Base-by-base conservation (phyloP, 257 asterid species). In the Linaria vulgaris region DNA sequence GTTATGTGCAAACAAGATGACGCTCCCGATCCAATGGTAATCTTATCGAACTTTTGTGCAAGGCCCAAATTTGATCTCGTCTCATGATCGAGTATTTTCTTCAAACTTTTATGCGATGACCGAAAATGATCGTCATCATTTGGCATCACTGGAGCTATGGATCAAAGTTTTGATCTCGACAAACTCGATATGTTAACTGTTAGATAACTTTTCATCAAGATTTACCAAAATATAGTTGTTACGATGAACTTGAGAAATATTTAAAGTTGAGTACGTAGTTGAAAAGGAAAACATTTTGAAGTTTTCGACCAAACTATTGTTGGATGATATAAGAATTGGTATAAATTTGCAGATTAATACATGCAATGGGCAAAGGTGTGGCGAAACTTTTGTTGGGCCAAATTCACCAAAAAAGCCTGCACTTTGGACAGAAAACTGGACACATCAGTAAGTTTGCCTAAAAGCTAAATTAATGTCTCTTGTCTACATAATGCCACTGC, bases 341-440 rank as follows among this genome's bases (percentile, higher is more conserved):
- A 13, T 23, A n/a, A n/a, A 37, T 66, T 0, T 72, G 76, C 83
- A 91, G 98, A 88, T 91, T 10, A 88, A 91, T 63, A 31, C 98
- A 16, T 91, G 98, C 77, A 91, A 91, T 71, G 97, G 98, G 53
- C 16, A 67, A 79, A 80, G 2, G 45, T 91, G 98, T 62, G 98
- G 88, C 15, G 95, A 85, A 48, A 88, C 96, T 71, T 88, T 85
- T 69, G 77, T 63, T 1, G 96, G 97, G 20, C 98, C 98, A n/a
- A 91, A 91, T 74, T 78, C 96, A 34, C 91, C 96, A 70, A 80
- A 82, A 30, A 91, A 91, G 67, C 97, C 98, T 19, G 91, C 96
- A 4, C 49, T 88, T 12, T 91, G 98, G 98, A 91, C 98, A 23
- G 98, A 91, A 78, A 83, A 88, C 67, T 91, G 98, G 98, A 91